A percentile compares a stretch with the other conserved stretches of the same genome.
phyloP scores from a whole-genome alignment of 495 filamentous ascomycete species.

The Tuber brumale region DNA sequence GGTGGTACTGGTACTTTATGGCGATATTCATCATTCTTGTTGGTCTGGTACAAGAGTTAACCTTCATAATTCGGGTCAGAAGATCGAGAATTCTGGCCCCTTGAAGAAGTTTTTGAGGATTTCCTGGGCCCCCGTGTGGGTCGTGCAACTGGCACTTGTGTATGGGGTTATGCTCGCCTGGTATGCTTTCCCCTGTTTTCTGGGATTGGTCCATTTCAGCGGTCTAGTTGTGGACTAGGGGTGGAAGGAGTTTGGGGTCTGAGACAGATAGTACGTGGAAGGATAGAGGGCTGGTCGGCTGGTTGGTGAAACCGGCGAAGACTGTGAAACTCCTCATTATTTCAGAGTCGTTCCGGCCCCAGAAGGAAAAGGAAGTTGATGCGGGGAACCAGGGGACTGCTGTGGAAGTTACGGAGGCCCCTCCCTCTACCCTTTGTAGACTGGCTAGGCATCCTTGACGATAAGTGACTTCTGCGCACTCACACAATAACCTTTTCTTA shows the following conservation, averaged over 20 bases:
- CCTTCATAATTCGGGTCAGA: not conserved
- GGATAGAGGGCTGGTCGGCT: too few species aligned
- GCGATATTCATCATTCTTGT: not conserved
- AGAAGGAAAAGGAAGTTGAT: not conserved
- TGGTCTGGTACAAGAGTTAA: not conserved
- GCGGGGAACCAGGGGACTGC: too few species aligned
- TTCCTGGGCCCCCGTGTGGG: not conserved
- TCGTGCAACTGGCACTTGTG: not conserved
- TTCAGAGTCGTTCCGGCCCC: not conserved
- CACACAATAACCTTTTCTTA: too few species aligned
- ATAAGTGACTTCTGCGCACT: too few species aligned
- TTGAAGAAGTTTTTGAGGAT: not conserved
- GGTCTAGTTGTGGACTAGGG: not conserved
- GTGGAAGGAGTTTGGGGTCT: not conserved
- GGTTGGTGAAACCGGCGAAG: not conserved
- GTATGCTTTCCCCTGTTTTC: not conserved
- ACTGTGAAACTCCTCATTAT: not conserved
- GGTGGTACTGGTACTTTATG: constrained; percentile 3
- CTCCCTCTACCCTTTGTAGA: not conserved
- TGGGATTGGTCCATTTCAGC: not conserved
- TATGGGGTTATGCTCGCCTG: not conserved
- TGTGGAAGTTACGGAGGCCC: too few species aligned
- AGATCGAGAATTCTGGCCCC: not conserved
- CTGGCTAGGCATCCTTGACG: too few species aligned
- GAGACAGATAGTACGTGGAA: not conserved